phyloP scores from a whole-genome alignment of 805 yeast species.

The Dipodascus albidus region DNA sequence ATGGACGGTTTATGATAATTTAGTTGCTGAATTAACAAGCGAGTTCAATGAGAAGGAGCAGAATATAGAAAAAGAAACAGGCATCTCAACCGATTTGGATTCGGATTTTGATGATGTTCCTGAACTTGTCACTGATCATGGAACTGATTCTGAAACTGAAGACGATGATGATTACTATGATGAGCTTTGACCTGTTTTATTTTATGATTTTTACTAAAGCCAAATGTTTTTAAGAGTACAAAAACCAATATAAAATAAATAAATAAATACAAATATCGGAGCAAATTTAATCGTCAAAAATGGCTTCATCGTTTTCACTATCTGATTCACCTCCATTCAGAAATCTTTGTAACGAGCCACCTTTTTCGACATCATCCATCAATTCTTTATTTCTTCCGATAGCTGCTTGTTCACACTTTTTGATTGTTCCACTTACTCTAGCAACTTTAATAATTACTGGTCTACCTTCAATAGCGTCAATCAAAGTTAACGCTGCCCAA shows the following conservation, averaged over 20 bases:
- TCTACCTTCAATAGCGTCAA: constrained; percentile 36
- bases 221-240: not conserved
- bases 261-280: too few species aligned
- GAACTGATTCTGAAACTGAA: not conserved
- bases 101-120: constrained; percentile 3
- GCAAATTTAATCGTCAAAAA: not conserved
- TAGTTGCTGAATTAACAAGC: constrained; percentile 25
- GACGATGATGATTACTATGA: constrained; percentile 6
- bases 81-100: too few species aligned
- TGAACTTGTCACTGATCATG: not conserved
- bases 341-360: not conserved
- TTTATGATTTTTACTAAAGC: too few species aligned
- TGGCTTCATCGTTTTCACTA: not conserved
- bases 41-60: not conserved
- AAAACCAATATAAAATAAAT: too few species aligned
- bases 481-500: constrained; percentile 47
- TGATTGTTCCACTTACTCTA: constrained; percentile 78
- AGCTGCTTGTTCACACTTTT: constrained; percentile 65
- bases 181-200: constrained; percentile 7
- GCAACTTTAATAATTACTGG: constrained; percentile 46
- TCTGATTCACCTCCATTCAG: not conserved
- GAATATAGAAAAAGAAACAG: too few species aligned
- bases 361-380: constrained; percentile 3
- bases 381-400: constrained; percentile 34
- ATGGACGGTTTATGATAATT: constrained; percentile 58